These are phyloP conservation scores for Endoconidiophora laricicola DNA, from an alignment of 2,329 filamentous ascomycete genomes.

Conservation along the genomic window DNA sequence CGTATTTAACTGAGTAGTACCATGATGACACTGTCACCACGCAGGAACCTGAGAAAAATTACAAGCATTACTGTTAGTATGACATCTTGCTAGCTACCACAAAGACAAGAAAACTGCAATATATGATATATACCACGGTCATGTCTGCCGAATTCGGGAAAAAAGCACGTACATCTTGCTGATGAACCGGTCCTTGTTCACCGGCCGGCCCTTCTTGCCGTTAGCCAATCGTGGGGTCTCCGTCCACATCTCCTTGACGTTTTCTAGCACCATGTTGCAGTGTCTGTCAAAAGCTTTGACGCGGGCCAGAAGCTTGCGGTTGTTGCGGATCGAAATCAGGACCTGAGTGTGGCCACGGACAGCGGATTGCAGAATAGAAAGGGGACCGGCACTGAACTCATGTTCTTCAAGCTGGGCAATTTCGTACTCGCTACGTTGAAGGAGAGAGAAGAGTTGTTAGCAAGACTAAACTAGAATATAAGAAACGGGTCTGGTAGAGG, in stretches of 20 bases:
- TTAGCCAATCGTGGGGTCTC: slow-evolving; percentile 70
- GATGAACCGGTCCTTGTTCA: slow-evolving; percentile 97
- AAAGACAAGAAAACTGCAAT: too few relatives aligned
- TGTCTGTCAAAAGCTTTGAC: slow-evolving; percentile 98
- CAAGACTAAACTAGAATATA: background rate
- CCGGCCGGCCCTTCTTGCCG: slow-evolving; percentile 74
- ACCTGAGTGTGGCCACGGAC: slow-evolving; percentile 91
- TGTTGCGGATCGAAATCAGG: slow-evolving; percentile 93
- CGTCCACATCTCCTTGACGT: slow-evolving; percentile 96
- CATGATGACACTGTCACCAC: slow-evolving; percentile 76
- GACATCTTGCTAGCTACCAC: too few relatives aligned
- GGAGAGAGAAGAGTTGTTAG: background rate
- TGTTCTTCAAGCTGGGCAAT: slow-evolving; percentile 53
- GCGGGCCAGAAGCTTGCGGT: slow-evolving; percentile 89
- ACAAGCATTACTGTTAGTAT: background rate
- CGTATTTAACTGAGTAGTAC: slow-evolving; percentile 54
- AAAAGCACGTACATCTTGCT: slow-evolving; percentile 66
- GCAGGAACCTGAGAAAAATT: slow-evolving; percentile 46
- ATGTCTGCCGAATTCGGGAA: background rate
- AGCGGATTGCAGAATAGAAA: slow-evolving; percentile 92
- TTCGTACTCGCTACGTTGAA: slow-evolving; percentile 62
- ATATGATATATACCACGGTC: background rate
- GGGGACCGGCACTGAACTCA: slow-evolving; percentile 35
- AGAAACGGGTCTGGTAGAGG: background rate
- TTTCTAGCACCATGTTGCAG: slow-evolving; percentile 98